Conservation (phyloP, 2,329 filamentous ascomycete genomes). For the Dothiorella sarmentorum region DNA sequence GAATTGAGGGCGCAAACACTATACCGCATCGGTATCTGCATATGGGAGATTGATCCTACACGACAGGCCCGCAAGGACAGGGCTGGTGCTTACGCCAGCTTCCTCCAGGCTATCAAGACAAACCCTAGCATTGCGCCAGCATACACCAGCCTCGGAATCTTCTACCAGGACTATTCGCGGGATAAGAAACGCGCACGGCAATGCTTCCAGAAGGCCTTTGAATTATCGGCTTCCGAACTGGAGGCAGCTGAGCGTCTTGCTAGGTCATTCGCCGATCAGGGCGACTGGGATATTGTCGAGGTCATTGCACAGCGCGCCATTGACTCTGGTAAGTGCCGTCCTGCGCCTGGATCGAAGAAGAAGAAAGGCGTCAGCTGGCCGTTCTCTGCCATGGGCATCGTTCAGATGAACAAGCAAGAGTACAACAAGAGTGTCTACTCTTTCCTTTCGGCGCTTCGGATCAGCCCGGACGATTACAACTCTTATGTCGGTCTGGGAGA, state of each 20-base stretch:
- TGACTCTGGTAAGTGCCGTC: conserved; percentile 88
- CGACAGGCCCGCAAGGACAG: conserved; percentile 73
- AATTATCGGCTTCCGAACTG: conserved; percentile 83
- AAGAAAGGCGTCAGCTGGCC: conserved; percentile 94
- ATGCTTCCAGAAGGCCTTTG: conserved; percentile 95
- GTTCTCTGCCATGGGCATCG: conserved; percentile 86
- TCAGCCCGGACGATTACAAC: conserved; percentile 83
- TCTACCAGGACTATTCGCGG: conserved; percentile 85
- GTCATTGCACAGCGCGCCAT: conserved; percentile 85
- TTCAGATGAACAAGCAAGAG: conserved; percentile 90
- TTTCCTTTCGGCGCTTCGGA: conserved; percentile 83
- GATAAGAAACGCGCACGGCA: conserved; percentile 83
- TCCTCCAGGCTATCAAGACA: conserved; percentile 78
- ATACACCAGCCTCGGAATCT: conserved; percentile 86
- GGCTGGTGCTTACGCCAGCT: conserved; percentile 76
- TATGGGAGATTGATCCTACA: conserved; percentile 80
- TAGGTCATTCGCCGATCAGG: conserved; percentile 77
- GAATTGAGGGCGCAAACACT: conserved; percentile 82
- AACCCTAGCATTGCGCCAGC: conserved; percentile 85
- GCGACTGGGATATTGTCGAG: conserved; percentile 96
- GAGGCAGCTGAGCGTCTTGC: conserved; percentile 84
- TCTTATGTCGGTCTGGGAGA: conserved; percentile 97
- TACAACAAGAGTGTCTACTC: conserved; percentile 85
- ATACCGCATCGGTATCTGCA: conserved; percentile 80
- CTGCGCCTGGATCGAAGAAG: conserved; percentile 91